Evolutionary conservation across 352 stramenopile species (phyloP).

Genomic region (Blastocystis sp.): DNA sequence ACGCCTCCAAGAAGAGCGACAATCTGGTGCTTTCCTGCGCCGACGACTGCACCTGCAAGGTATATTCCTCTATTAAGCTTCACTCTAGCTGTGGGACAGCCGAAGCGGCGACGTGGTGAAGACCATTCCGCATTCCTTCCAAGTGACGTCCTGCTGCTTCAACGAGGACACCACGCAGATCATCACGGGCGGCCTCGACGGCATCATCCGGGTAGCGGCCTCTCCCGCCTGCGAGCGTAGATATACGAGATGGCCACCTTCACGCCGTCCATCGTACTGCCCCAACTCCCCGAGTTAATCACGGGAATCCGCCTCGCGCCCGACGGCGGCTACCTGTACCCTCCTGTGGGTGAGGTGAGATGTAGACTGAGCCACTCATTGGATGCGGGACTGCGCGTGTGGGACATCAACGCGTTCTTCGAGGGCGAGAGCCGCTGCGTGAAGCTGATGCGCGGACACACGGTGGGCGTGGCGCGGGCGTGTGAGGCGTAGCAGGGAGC

Average conservation of each 20-base stretch:
- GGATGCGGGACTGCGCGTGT: slow-evolving; percentile 51
- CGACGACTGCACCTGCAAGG: slow-evolving; percentile 79
- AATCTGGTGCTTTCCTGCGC: slow-evolving; percentile 80
- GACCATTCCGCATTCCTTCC: slow-evolving; percentile 79
- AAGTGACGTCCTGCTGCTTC: slow-evolving; percentile 82
- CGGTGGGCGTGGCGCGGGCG: background rate
- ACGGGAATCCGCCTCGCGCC: slow-evolving; percentile 50
- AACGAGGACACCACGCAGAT: slow-evolving; percentile 78
- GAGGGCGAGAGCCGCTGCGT: slow-evolving; percentile 52
- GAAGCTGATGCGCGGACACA: slow-evolving; percentile 74
- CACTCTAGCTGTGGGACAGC: slow-evolving; percentile 77
- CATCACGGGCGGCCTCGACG: slow-evolving; percentile 80
- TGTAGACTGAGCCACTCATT: slow-evolving; percentile 46
- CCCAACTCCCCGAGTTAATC: slow-evolving; percentile 52
- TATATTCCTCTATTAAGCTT: background rate
- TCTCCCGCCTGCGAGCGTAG: background rate
- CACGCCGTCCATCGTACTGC: slow-evolving; percentile 52
- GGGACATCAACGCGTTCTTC: slow-evolving; percentile 65
- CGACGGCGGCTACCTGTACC: slow-evolving; percentile 62
- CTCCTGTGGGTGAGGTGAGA: background rate
- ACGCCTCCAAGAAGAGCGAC: slow-evolving; percentile 79
- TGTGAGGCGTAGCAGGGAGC: slow-evolving; percentile 76
- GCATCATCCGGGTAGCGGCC: slow-evolving; percentile 70
- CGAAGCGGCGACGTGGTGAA: slow-evolving; percentile 79
- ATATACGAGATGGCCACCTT: slow-evolving; percentile 63